These are phyloP conservation scores for Torulaspora quercuum DNA, from an alignment of 805 yeast species.

Conservation along the genomic window DNA sequence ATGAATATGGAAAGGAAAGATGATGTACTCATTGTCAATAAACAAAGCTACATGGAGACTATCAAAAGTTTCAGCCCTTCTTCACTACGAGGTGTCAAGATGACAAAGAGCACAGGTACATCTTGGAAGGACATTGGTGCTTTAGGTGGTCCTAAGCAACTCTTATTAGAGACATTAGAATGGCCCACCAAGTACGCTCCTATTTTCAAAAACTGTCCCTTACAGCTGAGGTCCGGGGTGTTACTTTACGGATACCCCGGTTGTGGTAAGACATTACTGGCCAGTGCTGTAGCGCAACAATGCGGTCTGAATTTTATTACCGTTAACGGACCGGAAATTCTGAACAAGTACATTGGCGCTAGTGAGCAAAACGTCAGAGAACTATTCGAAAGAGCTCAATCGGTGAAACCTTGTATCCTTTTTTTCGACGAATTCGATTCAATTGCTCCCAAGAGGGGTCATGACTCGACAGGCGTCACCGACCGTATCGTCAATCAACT, in stretches of 20 bases:
- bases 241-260: constrained; percentile 95
- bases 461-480: constrained; percentile 96
- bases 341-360: constrained; percentile 95
- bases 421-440: constrained; percentile 97
- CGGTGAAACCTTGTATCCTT: constrained; percentile 89
- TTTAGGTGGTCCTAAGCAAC: constrained; percentile 64
- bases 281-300: constrained; percentile 89
- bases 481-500: constrained; percentile 96
- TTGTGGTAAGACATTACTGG: constrained; percentile 91
- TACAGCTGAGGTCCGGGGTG: constrained; percentile 84
- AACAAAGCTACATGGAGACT: constrained; percentile 51
- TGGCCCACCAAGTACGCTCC: constrained; percentile 98
- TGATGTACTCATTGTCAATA: constrained; percentile 21
- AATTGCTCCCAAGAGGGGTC: constrained; percentile 96
- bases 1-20: constrained; percentile 1
- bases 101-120: constrained; percentile 58
- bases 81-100: constrained; percentile 77
- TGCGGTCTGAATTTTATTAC: constrained; percentile 92
- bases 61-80: constrained; percentile 73
- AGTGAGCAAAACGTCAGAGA: constrained; percentile 94
- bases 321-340: constrained; percentile 91
- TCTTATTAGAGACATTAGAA: constrained; percentile 82
- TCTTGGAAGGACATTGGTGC: constrained; percentile 93
- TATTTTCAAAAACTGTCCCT: constrained; percentile 83
- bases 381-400: constrained; percentile 87